Evolutionary conservation across 2,329 filamentous ascomycete species (phyloP), one percentile per base, ranked within the genome.

Genomic region (Xylariaceae sp.): DNA sequence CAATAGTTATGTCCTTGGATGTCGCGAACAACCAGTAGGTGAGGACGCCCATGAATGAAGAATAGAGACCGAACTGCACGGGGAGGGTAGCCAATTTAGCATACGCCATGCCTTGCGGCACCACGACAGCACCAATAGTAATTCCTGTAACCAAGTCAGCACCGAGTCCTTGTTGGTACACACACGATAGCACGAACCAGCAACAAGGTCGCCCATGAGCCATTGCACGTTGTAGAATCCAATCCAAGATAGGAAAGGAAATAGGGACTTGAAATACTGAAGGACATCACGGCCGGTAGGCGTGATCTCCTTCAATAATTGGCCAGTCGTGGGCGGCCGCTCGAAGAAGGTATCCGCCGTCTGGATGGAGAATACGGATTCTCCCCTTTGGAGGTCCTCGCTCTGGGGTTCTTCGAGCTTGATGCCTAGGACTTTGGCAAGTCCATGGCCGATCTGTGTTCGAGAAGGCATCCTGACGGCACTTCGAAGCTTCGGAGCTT

Each of bases 1-100:
- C 90, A 36, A 96, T 96, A 8, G 90, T 95, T 53, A 98, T 96
- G 59, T 98, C 90, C 57, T 96, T 98, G 11, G 90, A 95, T 0
- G 92, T 98, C 21, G 89, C 92, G 53, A 96, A 96, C 55, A 95
- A 83, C 90, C 90, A 96, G 62, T 98, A 98, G 40, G 94, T 71
- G 42, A 94, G 59, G 12, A 94, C 89, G 32, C 90, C 92, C 73
- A 95, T 92, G 55, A 98, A 96, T 0, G 90, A 95, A 1, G 90
- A 92, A 61, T 94, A 94, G 1, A 96, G 72, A 33, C 90, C 90
- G 52, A 80, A 96, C 54, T 96, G 72, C 5, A 82, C 75, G 1
- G 76, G 70, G n/a, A 96, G 70, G 40, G 80, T 73, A 28, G 90
- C 90, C 17, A 96, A 70, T 40, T 80, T 69, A 19, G 90, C 89